Percentiles rank a stretch among this genome's conserved stretches.
Evolutionary conservation across 139 green algal species (phyloP).

Genomic region (Chlorella sp.): DNA sequence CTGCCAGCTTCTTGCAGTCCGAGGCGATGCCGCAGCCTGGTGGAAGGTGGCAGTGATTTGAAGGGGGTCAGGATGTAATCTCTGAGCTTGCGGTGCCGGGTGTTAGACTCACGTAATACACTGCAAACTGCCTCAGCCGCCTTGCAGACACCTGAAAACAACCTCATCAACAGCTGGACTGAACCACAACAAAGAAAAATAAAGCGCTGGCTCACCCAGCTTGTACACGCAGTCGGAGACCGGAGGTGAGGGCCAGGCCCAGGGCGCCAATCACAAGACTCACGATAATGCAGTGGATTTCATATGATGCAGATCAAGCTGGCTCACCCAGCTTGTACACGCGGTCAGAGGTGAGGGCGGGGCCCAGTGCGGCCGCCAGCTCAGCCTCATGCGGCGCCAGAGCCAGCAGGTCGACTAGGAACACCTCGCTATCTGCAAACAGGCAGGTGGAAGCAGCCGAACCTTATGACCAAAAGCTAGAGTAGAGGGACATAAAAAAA

Average conservation of each 20-base stretch:
- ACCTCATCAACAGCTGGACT: too few relatives aligned
- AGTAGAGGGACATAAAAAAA: too few relatives aligned
- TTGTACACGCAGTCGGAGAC: too few relatives aligned
- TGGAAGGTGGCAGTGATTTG: neutral
- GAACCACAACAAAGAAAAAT: too few relatives aligned
- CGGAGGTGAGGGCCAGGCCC: too few relatives aligned
- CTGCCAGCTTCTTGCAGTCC: constrained; percentile 21
- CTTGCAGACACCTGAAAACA: neutral
- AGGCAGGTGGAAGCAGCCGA: neutral
- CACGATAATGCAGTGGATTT: too few relatives aligned
- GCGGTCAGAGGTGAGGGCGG: neutral
- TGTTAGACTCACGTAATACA: too few relatives aligned
- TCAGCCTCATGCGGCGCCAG: constrained; percentile 24
- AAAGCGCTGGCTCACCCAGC: too few relatives aligned
- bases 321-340: constrained; percentile 10
- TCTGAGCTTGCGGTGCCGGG: too few relatives aligned
- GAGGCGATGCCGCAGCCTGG: neutral
- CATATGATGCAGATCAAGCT: too few relatives aligned
- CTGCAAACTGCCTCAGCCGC: neutral
- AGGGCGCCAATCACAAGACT: too few relatives aligned
- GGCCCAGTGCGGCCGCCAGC: neutral
- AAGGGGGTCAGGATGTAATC: neutral
- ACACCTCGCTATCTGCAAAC: constrained; percentile 23
- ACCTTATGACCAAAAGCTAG: neutral
- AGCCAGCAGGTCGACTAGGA: constrained; percentile 71